Base-by-base conservation (phyloP, 2,329 filamentous ascomycete species). In the Phaeophleospora eucalypticola region DNA sequence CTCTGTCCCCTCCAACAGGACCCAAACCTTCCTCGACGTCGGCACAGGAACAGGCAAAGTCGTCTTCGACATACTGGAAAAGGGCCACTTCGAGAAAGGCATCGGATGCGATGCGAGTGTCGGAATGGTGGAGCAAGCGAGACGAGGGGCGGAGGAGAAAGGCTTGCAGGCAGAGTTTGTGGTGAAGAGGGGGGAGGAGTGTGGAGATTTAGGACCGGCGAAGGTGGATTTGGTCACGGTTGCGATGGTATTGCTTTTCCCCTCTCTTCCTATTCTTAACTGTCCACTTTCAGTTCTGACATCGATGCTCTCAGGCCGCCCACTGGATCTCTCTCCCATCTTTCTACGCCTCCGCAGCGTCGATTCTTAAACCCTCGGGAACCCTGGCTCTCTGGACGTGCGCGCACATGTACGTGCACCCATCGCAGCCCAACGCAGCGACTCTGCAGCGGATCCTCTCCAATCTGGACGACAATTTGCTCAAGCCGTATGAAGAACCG, bases 251-350 rank as follows among this genome's bases (percentile, higher is more conserved):
- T 33, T 39, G 16, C 4, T 35, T 4, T 4, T 14, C 4, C 17
- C 14, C 6, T 35, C 4, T 14, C n/a, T n/a, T n/a, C n/a, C n/a
- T 20, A 10, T 4, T 9, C 10, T 14, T 35, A n/a, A 14, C 29
- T 4, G 37, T n/a, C 9, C n/a, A 4, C 2, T 4, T 8, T 27
- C 2, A 12, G 20, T 18, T 15, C 36, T 45, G 2, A 45, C n/a
- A 17, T 17, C n/a, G n/a, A n/a, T n/a, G n/a, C 9, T 8, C 12
- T 1, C 4, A 50, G 48, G 57, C 57, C 0, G 56, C 65, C 0
- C 79, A 82, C 59, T 82, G 79, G 79, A 80, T 82, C 63, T 69
- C 81, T 53, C 71, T 80, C 69, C 52, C 65, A 0, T 44, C 45
- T 0, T 81, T 81, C 63, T 81, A 75, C 71, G 39, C 51, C 2